A percentile compares a stretch with the other conserved stretches of the same genome.
Conservation (phyloP, 106 monocot genomes). For the Chionographis japonica region DNA sequence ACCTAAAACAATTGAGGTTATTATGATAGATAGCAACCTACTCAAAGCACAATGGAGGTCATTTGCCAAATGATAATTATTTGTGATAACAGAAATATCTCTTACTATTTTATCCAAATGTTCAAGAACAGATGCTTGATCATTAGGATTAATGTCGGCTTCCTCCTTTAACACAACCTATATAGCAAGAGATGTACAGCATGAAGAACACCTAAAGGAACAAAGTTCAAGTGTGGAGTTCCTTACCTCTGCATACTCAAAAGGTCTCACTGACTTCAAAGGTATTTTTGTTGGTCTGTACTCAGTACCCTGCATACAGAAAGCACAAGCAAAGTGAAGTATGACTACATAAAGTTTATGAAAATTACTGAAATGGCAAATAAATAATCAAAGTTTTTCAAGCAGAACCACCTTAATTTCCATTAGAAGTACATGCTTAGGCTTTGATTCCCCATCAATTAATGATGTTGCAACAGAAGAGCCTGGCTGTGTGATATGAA, state of each 20-base stretch:
- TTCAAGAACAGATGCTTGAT: constrained; percentile 93
- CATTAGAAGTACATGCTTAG: constrained; percentile 88
- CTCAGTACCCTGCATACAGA: constrained; percentile 75
- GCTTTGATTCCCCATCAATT: constrained; percentile 98
- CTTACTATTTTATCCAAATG: constrained; percentile 93
- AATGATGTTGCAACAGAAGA: constrained; percentile 99
- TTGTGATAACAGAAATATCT: not conserved
- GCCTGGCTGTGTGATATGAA: constrained; percentile 97
- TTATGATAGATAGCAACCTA: not conserved
- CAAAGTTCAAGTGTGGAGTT: not conserved
- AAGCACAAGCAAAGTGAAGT: constrained; percentile 6
- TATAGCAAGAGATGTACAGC: constrained; percentile 17
- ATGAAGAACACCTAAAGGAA: constrained; percentile 9
- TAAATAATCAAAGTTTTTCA: not conserved
- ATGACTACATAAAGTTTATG: constrained; percentile 1
- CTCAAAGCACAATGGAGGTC: not conserved
- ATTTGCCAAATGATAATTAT: not conserved
- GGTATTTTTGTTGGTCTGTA: constrained; percentile 96
- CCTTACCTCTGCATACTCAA: constrained; percentile 92
- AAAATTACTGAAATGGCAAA: not conserved
- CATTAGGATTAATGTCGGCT: constrained; percentile 85
- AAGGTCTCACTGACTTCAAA: constrained; percentile 90
- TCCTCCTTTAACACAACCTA: constrained; percentile 97
- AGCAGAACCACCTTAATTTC: constrained; percentile 79
- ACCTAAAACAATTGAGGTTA: constrained; percentile 45